phyloP scores from a whole-genome alignment of 257 asterid species.

The Nicotiana attenuata region DNA sequence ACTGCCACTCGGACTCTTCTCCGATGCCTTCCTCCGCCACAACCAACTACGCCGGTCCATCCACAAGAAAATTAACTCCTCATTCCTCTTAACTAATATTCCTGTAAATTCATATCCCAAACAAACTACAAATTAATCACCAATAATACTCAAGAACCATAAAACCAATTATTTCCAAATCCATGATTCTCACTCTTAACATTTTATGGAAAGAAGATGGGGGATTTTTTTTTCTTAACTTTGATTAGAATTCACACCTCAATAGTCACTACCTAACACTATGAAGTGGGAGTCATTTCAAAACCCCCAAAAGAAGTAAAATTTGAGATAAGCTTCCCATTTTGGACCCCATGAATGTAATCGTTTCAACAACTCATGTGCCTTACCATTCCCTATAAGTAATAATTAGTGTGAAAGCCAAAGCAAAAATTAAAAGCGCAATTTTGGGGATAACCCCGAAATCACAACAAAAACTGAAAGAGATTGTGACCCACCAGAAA shows the following conservation, averaged over 20 bases:
- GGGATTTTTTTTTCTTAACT: not conserved
- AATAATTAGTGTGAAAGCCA: not conserved
- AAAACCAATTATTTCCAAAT: not conserved
- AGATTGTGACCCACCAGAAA: not conserved
- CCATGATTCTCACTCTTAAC: not conserved
- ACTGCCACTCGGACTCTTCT: conserved; percentile 61
- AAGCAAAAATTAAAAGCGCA: not conserved
- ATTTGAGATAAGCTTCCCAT: not conserved
- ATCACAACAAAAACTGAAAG: conserved; percentile 1
- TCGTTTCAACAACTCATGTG: conserved; percentile 23
- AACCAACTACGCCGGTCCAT: conserved; percentile 95
- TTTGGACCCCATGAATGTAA: not conserved
- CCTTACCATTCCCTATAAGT: conserved; percentile 10
- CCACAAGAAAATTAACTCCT: conserved; percentile 9
- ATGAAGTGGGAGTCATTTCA: not conserved
- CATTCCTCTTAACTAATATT: not conserved
- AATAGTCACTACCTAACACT: conserved; percentile 12
- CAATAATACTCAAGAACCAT: not conserved
- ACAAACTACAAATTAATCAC: not conserved
- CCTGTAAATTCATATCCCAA: not conserved
- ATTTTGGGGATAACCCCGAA: not conserved
- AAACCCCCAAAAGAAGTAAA: not conserved
- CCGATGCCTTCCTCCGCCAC: conserved; percentile 83
- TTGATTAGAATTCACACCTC: conserved; percentile 12
- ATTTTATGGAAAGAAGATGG: not conserved